Conservation (phyloP, 139 green algal genomes). For the Chlamydomonas sphaeroides region DNA sequence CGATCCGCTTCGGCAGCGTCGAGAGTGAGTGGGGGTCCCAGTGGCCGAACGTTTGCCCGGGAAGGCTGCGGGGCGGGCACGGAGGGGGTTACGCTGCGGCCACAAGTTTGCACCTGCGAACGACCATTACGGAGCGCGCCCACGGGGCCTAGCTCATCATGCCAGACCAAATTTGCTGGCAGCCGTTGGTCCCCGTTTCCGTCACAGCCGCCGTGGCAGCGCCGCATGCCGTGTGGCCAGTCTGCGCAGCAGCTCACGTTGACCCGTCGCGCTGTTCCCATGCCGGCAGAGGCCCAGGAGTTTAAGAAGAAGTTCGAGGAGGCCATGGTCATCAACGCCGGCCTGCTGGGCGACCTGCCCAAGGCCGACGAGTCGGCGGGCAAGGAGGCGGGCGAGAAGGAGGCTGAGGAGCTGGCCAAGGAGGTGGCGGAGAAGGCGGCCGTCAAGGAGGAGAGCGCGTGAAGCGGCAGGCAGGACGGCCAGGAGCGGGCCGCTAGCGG, state of each 20-base stretch:
- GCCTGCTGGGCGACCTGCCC: constrained; percentile 14
- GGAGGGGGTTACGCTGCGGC: too few relatives aligned
- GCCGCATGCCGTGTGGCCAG: too few relatives aligned
- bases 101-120: too few relatives aligned
- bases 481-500: too few relatives aligned
- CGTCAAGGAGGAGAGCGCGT: background rate
- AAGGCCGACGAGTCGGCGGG: constrained; percentile 21
- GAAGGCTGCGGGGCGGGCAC: too few relatives aligned
- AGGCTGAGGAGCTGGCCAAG: constrained; percentile 18
- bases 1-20: constrained; percentile 89
- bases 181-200: too few relatives aligned
- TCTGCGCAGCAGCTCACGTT: background rate
- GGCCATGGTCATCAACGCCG: constrained; percentile 68
- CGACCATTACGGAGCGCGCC: too few relatives aligned
- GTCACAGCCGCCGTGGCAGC: too few relatives aligned
- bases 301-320: constrained; percentile 87
- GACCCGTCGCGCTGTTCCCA: background rate
- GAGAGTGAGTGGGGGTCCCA: constrained; percentile 73
- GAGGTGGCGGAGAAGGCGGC: constrained; percentile 26
- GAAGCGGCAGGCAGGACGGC: too few relatives aligned
- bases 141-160: too few relatives aligned
- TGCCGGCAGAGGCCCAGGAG: constrained; percentile 74
- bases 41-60: too few relatives aligned
- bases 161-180: too few relatives aligned
- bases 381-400: constrained; percentile 1